phyloP scores from a whole-genome alignment of 495 filamentous ascomycete species.

The Annulohypoxylon stygium region DNA sequence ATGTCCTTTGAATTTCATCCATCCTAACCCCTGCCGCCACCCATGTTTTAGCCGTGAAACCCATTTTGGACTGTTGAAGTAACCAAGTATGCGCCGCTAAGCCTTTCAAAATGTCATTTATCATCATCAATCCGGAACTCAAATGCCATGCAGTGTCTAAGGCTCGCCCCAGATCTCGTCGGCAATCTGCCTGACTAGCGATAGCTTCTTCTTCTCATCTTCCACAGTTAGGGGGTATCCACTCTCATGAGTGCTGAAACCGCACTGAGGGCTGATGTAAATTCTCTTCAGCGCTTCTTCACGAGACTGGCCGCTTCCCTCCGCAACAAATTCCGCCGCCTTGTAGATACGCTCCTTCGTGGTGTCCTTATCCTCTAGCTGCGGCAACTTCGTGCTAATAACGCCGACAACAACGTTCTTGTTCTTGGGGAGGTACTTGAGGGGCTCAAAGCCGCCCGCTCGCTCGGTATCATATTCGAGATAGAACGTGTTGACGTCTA shows the following conservation, averaged over 20 bases:
- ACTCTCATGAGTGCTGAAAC: slow-evolving; percentile 78
- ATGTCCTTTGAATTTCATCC: slow-evolving; percentile 20
- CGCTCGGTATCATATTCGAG: slow-evolving; percentile 85
- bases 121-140: slow-evolving; percentile 17
- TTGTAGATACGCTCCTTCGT: slow-evolving; percentile 75
- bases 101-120: slow-evolving; percentile 8
- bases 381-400: slow-evolving; percentile 78
- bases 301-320: slow-evolving; percentile 71
- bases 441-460: slow-evolving; percentile 82
- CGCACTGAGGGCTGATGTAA: slow-evolving; percentile 82
- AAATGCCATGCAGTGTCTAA: slow-evolving; percentile 43
- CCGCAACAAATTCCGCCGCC: slow-evolving; percentile 78
- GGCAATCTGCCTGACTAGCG: slow-evolving; percentile 75
- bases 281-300: slow-evolving; percentile 77
- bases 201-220: slow-evolving; percentile 78
- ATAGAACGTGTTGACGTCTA: slow-evolving; percentile 84
- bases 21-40: not conserved
- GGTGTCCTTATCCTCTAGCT: slow-evolving; percentile 80
- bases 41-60: slow-evolving; percentile 21
- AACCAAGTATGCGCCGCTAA: slow-evolving; percentile 33
- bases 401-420: slow-evolving; percentile 84
- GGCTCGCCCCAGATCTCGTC: slow-evolving; percentile 78
- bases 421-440: slow-evolving; percentile 75
- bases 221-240: slow-evolving; percentile 74
- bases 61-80: slow-evolving; percentile 47